Conservation (phyloP, 495 filamentous ascomycete species). For the Lophiostoma macrostomum region DNA sequence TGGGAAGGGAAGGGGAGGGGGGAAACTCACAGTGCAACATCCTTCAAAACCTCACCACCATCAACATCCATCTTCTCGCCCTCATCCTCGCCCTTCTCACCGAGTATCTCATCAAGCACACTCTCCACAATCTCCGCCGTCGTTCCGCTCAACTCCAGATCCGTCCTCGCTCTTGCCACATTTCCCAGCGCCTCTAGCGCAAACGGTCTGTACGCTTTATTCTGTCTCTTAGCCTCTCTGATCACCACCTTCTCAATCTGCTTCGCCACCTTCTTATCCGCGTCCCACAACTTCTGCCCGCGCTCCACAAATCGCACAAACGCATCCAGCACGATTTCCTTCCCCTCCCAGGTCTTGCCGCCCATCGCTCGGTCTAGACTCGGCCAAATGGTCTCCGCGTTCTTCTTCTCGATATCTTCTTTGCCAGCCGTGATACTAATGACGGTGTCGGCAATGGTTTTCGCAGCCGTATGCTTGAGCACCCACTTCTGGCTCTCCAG, state of each 20-base stretch:
- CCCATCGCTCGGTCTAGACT: conserved; percentile 72
- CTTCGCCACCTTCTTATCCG: conserved; percentile 46
- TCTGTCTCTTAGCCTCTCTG: conserved; percentile 82
- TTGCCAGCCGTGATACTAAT: conserved; percentile 25
- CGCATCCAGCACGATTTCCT: conserved; percentile 84
- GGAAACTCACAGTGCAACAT: conserved; percentile 24
- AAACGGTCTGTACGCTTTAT: conserved; percentile 71
- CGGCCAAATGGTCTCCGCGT: conserved; percentile 71
- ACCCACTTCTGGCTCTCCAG: conserved; percentile 79
- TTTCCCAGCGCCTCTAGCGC: conserved; percentile 70
- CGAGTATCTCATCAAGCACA: conserved; percentile 45
- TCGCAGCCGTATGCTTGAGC: conserved; percentile 81
- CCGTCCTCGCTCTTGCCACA: conserved; percentile 60
- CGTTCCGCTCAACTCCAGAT: conserved; percentile 65
- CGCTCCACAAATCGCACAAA: conserved; percentile 72
- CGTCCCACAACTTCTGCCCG: conserved; percentile 56
- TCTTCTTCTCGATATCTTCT: conserved; percentile 51
- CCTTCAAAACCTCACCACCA: conserved; percentile 31
- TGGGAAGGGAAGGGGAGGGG: background rate
- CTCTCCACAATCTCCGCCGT: conserved; percentile 58
- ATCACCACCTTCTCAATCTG: conserved; percentile 54
- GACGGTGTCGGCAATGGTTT: conserved; percentile 72
- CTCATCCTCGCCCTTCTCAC: conserved; percentile 45
- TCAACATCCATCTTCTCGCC: conserved; percentile 63
- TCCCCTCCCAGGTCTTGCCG: conserved; percentile 90